Evolutionary conservation across 257 asterid species (phyloP).

Genomic region (Nicotiana paniculata): DNA sequence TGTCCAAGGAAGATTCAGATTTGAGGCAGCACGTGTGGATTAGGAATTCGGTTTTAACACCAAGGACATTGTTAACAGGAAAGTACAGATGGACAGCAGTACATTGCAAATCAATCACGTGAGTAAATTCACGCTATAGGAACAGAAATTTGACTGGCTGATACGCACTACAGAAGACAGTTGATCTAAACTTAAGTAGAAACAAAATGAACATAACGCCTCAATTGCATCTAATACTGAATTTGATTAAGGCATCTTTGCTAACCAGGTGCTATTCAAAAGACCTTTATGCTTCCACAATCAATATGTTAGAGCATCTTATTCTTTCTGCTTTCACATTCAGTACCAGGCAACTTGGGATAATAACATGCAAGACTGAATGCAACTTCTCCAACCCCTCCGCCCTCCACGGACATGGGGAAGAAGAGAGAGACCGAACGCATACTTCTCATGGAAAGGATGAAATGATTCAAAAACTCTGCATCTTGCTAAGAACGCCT

Average conservation of each 20-base stretch:
- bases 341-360: neutral
- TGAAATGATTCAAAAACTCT: neutral
- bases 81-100: neutral
- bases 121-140: neutral
- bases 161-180: neutral
- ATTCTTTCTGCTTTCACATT: constrained; percentile 1
- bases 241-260: neutral
- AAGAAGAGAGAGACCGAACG: neutral
- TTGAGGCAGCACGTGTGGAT: neutral
- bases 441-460: neutral
- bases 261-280: neutral
- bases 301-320: neutral
- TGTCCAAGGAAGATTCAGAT: neutral
- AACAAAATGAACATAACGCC: neutral
- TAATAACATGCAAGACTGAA: neutral
- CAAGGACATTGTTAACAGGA: neutral
- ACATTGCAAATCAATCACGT: neutral
- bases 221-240: neutral
- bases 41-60: neutral
- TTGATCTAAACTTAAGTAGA: neutral
- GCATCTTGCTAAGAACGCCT: neutral
- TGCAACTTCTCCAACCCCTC: neutral
- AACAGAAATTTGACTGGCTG: neutral
- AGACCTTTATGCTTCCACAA: neutral
- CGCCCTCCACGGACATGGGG: neutral